phyloP scores from a whole-genome alignment of 108 stramenopile genomes.

The Schizochytrium sp. region DNA sequence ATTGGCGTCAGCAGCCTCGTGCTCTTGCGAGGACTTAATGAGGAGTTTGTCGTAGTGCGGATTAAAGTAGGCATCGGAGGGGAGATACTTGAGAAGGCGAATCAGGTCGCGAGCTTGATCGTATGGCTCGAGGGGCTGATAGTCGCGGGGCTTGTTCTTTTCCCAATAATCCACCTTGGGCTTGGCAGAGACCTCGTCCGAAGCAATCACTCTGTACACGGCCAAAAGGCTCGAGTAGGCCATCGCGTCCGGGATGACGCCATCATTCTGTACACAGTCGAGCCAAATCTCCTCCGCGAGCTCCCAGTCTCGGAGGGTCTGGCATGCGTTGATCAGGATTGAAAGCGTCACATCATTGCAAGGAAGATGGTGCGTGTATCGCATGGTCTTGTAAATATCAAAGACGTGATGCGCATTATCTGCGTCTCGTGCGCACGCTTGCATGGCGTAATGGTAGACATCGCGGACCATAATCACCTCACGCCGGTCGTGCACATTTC shows the following conservation, averaged over 20 bases:
- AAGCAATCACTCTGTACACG: neutral
- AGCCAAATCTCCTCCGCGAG: neutral
- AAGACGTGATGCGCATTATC: neutral
- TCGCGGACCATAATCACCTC: neutral
- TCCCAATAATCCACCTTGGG: neutral
- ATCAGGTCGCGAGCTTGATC: neutral
- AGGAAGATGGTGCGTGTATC: neutral
- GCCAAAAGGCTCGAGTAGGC: neutral
- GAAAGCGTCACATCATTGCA: neutral
- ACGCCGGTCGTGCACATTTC: neutral
- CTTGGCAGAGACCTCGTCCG: neutral
- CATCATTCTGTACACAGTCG: neutral
- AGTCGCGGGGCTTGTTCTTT: neutral
- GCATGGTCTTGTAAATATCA: neutral
- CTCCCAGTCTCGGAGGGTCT: neutral
- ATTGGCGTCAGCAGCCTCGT: neutral
- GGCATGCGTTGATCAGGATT: neutral
- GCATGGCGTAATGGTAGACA: neutral
- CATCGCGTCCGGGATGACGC: neutral
- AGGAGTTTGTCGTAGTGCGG: neutral
- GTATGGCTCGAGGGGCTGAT: neutral
- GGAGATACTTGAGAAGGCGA: neutral
- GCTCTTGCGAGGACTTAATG: neutral
- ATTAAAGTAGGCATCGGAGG: neutral
- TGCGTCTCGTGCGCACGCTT: neutral